Evolutionary conservation across 208 protist genomes (phyloP), one percentile per base, ranked within the genome.

Genomic region (Acanthamoeba culbertsoni): DNA sequence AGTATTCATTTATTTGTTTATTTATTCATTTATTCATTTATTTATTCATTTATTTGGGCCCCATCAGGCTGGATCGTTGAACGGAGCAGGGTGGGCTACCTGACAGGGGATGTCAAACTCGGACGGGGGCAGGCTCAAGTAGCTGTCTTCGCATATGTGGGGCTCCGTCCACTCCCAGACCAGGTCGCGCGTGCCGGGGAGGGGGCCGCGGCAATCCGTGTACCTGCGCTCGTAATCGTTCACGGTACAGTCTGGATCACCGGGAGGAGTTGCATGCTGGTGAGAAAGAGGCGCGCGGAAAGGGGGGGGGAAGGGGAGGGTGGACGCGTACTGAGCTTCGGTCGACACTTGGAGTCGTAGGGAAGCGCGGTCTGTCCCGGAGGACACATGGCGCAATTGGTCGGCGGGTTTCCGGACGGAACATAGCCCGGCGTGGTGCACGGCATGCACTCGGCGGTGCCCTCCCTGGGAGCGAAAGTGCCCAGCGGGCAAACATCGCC

Each of bases 191-290:
- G 26, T 16, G 43, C 62, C 62, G 2, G 86, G 62, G 35, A 71
- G 46, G 40, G 86, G 86, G 12, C 7, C 6, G 3, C 35, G 40
- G 62, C 86, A 92, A n/a, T 7, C 51, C 1, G 23, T 57, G 45
- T 59, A 92, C 6, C 42, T 26, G 23, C 37, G 86, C n/a, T 92
- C 86, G n/a, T 92, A 92, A 35, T 92, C 86, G n/a, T 43, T 33
- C 23, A 23, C 20, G n/a, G 86, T 92, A 33, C 86, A 92, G 23
- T 28, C 86, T 92, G 65, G 65, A 77, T 28, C n/a, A n/a, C n/a
- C n/a, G n/a, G n/a, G 18, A 40, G 65, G 35, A 77, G n/a, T 55
- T 42, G 37, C 46, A 8, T 84, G 45, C 12, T 55, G 48, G 8
- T 18, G 48, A 55, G 12, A 55, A 55, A 18, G 48, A 68, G 0